Base-by-base conservation (phyloP, 805 yeast genomes). In the Blastobotrys peoriensis region DNA sequence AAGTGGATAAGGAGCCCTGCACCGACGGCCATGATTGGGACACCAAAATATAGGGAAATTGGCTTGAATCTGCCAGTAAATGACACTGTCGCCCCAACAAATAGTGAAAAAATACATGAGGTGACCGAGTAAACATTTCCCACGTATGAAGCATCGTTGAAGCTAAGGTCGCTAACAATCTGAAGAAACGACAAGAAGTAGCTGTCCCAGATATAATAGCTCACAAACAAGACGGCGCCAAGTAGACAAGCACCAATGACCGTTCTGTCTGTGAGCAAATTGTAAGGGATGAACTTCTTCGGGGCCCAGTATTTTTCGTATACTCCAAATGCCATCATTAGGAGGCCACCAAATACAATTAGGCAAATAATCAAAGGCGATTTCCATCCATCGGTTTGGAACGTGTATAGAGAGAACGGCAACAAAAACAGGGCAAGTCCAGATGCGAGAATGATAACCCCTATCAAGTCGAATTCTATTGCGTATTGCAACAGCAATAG, bases 161-260 rank as follows among this genome's bases (percentile, higher is more conserved):
- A 57, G 13, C 76, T 64, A 52, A 78, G 78, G 52, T 74, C 62
- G 58, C 79, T 71, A 2, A 79, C 81, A 28, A 80, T 81, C 37
- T 77, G 54, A 47, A 81, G 63, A 22, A 80, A 80, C 0, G 84
- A 70, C 58, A 76, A 79, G 59, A 80, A 58, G 61, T 69, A 79
- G 52, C 74, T 78, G 49, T 75, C 71, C 44, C 81, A 81, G 78
- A 78, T 73, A 58, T 75, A 73, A 68, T 70, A 79, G 17, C 45
- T 25, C 43, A 78, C 65, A 53, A 75, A 70, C 49, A 78, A 62
- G 2, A 75, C 75, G 47, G 77, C 68, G 33, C 67, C 55, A 43
- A 79, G 56, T 10, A 44, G 13, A 36, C 56, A 54, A 6, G 86
- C 79, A 16, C 83, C 66, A 79, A 83, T 78, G 23, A 81, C 78